These are phyloP conservation scores for Citrus mangshanensis DNA, from an alignment of 345 rosid genomes.

Conservation along the genomic window DNA sequence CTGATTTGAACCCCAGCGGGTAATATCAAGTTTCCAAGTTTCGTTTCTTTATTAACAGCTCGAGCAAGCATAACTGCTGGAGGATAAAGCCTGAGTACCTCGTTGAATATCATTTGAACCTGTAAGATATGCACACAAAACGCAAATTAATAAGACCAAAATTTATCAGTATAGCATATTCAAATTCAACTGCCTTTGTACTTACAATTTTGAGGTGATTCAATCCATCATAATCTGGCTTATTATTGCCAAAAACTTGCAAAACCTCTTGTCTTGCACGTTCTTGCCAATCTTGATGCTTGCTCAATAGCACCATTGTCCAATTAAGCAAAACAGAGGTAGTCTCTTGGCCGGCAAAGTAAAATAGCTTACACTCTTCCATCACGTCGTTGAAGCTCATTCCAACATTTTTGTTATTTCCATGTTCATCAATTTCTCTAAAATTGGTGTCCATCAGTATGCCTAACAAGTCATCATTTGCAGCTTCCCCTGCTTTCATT, in stretches of 20 bases:
- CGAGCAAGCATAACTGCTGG: conserved; percentile 12
- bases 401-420: conserved; percentile 16
- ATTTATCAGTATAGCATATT: too few relatives aligned
- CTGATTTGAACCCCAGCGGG: conserved; percentile 20
- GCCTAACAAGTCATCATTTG: conserved; percentile 33
- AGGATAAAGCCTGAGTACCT: conserved; percentile 43
- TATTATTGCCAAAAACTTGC: conserved; percentile 37
- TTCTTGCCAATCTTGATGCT: conserved; percentile 57
- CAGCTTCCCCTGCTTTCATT: conserved; percentile 23
- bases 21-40: conserved; percentile 19
- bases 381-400: conserved; percentile 44
- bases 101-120: conserved; percentile 35
- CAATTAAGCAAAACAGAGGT: conserved; percentile 50
- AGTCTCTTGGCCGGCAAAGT: conserved; percentile 65
- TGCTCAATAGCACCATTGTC: conserved; percentile 51
- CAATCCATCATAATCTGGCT: conserved; percentile 26
- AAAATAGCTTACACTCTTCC: conserved; percentile 66
- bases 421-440: conserved; percentile 25
- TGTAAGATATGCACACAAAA: background rate
- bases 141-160: too few relatives aligned
- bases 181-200: background rate
- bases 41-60: conserved; percentile 19
- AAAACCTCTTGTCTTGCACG: conserved; percentile 57
- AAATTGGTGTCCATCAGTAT: conserved; percentile 48
- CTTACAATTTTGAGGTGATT: conserved; percentile 50